Conservation (phyloP, 768 basidiomycete species). For the Boletus huronensis region DNA sequence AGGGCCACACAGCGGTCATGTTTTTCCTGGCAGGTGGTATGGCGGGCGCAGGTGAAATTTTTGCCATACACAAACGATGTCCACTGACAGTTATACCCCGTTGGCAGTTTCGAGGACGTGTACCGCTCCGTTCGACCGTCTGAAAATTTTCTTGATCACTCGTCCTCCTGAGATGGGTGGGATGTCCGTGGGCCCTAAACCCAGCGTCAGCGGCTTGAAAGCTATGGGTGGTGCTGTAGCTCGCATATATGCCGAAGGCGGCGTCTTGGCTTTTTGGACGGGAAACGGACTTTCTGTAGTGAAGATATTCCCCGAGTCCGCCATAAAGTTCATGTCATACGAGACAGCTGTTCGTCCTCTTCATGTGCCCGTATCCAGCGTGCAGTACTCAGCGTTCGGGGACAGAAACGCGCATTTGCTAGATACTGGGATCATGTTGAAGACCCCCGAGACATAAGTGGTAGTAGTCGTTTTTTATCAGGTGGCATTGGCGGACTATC, state of each 20-base stretch:
- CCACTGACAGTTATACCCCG: constrained; percentile 4
- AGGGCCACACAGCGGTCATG: constrained; percentile 71
- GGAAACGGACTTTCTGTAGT: constrained; percentile 90
- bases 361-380: constrained; percentile 9
- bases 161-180: constrained; percentile 72
- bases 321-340: constrained; percentile 96
- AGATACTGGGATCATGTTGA: constrained; percentile 88
- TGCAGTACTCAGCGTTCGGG: constrained; percentile 16
- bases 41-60: constrained; percentile 80
- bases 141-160: constrained; percentile 96
- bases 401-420: constrained; percentile 91
- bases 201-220: constrained; percentile 50
- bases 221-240: constrained; percentile 69
- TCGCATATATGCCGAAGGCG: constrained; percentile 87
- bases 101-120: constrained; percentile 85
- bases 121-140: constrained; percentile 95
- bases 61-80: not conserved
- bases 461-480: constrained; percentile 87
- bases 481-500: constrained; percentile 95
- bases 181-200: constrained; percentile 40
- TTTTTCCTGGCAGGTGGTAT: constrained; percentile 93
- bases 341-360: constrained; percentile 76
- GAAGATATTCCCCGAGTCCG: constrained; percentile 97
- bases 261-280: constrained; percentile 94
- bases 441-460: constrained; percentile 85